Base-by-base conservation (phyloP, 768 basidiomycete genomes). In the Auricularia sp. region DNA sequence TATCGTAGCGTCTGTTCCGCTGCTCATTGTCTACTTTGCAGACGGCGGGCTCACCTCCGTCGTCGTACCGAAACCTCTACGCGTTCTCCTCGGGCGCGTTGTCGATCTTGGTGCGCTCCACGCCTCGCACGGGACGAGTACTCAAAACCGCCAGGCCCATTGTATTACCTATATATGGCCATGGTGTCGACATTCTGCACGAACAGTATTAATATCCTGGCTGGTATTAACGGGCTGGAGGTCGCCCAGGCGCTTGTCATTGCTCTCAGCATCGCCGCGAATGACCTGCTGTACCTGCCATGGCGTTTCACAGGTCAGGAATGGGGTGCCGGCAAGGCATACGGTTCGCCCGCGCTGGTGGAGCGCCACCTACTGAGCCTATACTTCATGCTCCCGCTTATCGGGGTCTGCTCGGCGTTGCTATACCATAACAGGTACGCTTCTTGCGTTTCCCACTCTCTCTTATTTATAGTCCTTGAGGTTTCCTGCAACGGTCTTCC, bases 161-260 rank as follows among this genome's bases (percentile, higher is more conserved):
- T 98, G 3, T 98, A 98, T 75, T 99, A 98, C 75, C 66, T 95
- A 63, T 99, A 98, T 78, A 98, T 99, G 92, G 85, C 93, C 3
- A 77, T 98, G 36, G 80, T 99, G 18, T 98, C 95, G 37, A 98
- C 94, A 0, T 99, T 98, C 75, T 86, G 92, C 64, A 98, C 96
- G 18, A 99, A 99, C 77, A 90, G 90, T 74, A 97, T 98, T 81
- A 99, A 99, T 75, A 98, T 99, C 69, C 86, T 98, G 18, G 97
- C 97, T 11, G 97, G 96, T 8, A 90, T 98, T 69, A 98, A 99
- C 73, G 97, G 96, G 11, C 87, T 96, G 3, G 97, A 99, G 80
- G 93, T 91, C 67, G 84, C 87, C 67, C 97, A 99, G 76, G 91
- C 95, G 0, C 78, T 97, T 58, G 85, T 98, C 66, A 98, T 99